These are phyloP conservation scores for Pythium dissimile DNA, from an alignment of 352 stramenopile genomes.

Conservation along the genomic window DNA sequence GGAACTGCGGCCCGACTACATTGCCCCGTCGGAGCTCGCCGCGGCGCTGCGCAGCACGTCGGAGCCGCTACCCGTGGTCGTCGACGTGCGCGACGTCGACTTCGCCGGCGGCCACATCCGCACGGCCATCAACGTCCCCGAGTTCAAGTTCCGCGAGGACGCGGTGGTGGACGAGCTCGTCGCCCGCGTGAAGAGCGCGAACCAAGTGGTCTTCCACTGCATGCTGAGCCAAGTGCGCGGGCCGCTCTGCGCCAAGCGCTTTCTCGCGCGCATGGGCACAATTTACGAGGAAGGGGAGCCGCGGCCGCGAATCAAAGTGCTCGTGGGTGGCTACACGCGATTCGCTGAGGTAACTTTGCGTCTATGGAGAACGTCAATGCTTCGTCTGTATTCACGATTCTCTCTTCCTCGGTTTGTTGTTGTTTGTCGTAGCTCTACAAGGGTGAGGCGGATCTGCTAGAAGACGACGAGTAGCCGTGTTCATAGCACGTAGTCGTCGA, in stretches of 20 bases:
- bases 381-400: background rate
- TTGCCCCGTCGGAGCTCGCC: slow-evolving; percentile 51
- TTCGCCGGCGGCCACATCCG: slow-evolving; percentile 74
- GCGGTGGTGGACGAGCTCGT: slow-evolving; percentile 78
- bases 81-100: slow-evolving; percentile 78
- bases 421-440: slow-evolving; percentile 18
- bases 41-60: slow-evolving; percentile 42
- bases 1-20: slow-evolving; percentile 27
- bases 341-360: slow-evolving; percentile 44
- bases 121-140: slow-evolving; percentile 70
- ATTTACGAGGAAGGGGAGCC: slow-evolving; percentile 40
- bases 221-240: slow-evolving; percentile 86
- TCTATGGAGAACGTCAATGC: background rate
- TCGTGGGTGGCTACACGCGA: slow-evolving; percentile 65
- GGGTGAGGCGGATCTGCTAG: slow-evolving; percentile 20
- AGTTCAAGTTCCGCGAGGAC: slow-evolving; percentile 80
- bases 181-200: slow-evolving; percentile 52
- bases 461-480: slow-evolving; percentile 1
- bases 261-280: slow-evolving; percentile 56
- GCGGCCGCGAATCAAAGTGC: slow-evolving; percentile 60
- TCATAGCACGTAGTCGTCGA: slow-evolving; percentile 50
- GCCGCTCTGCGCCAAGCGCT: slow-evolving; percentile 73
- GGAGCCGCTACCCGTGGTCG: slow-evolving; percentile 40
- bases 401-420: background rate
- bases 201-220: slow-evolving; percentile 82